phyloP scores from a whole-genome alignment of 345 rosid genomes.

The Punica granatum region DNA sequence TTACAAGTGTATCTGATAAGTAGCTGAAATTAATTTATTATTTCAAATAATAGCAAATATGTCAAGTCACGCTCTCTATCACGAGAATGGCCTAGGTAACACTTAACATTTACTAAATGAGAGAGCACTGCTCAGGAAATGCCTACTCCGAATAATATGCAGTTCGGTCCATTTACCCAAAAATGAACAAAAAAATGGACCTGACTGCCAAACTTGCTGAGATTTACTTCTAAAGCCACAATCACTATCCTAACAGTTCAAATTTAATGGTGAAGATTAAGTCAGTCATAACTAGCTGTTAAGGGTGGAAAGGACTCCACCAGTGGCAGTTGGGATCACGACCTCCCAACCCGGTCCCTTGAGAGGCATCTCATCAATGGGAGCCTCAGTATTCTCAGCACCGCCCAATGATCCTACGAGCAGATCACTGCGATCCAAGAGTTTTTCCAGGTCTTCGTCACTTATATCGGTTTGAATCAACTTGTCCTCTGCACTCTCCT shows the following conservation, averaged over 20 bases:
- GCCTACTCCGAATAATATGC: background rate
- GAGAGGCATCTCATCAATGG: slow-evolving; percentile 33
- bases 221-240: background rate
- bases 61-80: slow-evolving; percentile 7
- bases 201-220: background rate
- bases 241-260: background rate
- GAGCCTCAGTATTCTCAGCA: slow-evolving; percentile 15
- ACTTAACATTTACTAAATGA: slow-evolving; percentile 4
- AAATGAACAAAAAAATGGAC: background rate
- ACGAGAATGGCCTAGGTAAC: background rate
- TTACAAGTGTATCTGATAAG: too few relatives aligned
- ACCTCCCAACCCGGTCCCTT: slow-evolving; percentile 99
- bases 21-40: too few relatives aligned
- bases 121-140: background rate
- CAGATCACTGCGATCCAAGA: slow-evolving; percentile 77
- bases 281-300: slow-evolving; percentile 32
- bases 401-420: slow-evolving; percentile 18
- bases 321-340: slow-evolving; percentile 57
- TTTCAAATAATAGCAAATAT: too few relatives aligned
- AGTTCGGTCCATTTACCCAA: background rate
- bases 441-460: slow-evolving; percentile 60
- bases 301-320: slow-evolving; percentile 79
- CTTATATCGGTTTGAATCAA: slow-evolving; percentile 77
- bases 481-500: slow-evolving; percentile 89
- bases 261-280: background rate